A percentile compares a stretch with the other conserved stretches of the same genome.
phyloP scores from a whole-genome alignment of 2,329 filamentous ascomycete species.

The Botrytis squamosa region DNA sequence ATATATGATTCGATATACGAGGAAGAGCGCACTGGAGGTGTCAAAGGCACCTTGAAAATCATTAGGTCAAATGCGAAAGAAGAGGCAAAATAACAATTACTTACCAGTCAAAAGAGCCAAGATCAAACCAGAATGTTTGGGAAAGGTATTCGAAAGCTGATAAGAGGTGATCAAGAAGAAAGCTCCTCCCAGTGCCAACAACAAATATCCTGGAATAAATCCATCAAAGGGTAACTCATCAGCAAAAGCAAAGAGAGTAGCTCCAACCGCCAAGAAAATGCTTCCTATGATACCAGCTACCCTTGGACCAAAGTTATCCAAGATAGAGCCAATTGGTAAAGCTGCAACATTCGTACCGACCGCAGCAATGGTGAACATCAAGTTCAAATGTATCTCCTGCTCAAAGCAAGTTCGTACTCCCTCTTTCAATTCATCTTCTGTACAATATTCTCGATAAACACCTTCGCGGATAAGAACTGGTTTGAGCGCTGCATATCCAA shows the following conservation, averaged over 20 bases:
- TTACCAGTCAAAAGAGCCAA: slow-evolving; percentile 68
- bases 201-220: slow-evolving; percentile 70
- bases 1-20: slow-evolving; percentile 71
- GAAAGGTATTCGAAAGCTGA: slow-evolving; percentile 82
- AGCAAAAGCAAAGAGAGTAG: slow-evolving; percentile 70
- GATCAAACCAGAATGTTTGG: slow-evolving; percentile 73
- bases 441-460: slow-evolving; percentile 67
- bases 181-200: slow-evolving; percentile 74
- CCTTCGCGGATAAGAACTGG: slow-evolving; percentile 73
- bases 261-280: slow-evolving; percentile 66
- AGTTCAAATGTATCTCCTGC: slow-evolving; percentile 69
- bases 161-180: slow-evolving; percentile 83
- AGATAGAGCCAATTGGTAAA: slow-evolving; percentile 78
- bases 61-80: not conserved
- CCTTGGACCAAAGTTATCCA: slow-evolving; percentile 79
- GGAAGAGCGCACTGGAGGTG: slow-evolving; percentile 74
- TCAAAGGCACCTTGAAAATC: slow-evolving; percentile 63
- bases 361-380: slow-evolving; percentile 91
- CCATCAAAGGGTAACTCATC: slow-evolving; percentile 67
- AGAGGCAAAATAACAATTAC: not conserved
- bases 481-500: slow-evolving; percentile 83
- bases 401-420: slow-evolving; percentile 54
- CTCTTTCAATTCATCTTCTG: slow-evolving; percentile 48
- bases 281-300: slow-evolving; percentile 72
- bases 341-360: slow-evolving; percentile 86